A percentile compares a stretch with the other conserved stretches of the same genome.
Conservation (phyloP, 1,284 basidiomycete species). For the Malassezia caprae region DNA sequence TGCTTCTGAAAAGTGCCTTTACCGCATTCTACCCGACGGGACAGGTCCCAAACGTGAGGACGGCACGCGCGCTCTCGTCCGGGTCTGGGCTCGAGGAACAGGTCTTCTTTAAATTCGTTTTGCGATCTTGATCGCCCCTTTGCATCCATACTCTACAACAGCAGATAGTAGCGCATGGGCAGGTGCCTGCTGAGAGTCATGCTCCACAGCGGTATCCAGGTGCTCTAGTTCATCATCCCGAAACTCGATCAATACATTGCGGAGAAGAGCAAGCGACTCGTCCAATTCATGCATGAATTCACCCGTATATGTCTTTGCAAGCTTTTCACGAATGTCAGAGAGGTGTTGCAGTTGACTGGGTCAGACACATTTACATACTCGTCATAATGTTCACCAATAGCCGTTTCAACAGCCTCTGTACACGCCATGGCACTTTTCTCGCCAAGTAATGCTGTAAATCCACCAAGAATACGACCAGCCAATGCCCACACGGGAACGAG, state of each 20-base stretch:
- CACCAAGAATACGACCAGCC: conserved; percentile 74
- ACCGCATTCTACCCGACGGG: conserved; percentile 11
- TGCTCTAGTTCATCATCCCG: conserved; percentile 91
- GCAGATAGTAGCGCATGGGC: conserved; percentile 81
- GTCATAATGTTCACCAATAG: conserved; percentile 95
- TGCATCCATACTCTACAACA: conserved; percentile 73
- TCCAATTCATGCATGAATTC: neutral
- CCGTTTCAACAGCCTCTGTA: conserved; percentile 92
- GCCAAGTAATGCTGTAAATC: conserved; percentile 73
- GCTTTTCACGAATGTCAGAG: conserved; percentile 18
- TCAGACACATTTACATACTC: conserved; percentile 55
- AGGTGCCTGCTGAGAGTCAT: conserved; percentile 80
- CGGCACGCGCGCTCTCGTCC: conserved; percentile 8
- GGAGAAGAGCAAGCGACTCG: conserved; percentile 55
- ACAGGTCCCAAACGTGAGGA: conserved; percentile 10
- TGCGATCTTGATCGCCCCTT: conserved; percentile 77
- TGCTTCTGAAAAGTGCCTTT: conserved; percentile 4
- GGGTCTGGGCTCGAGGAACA: conserved; percentile 13
- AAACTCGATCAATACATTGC: conserved; percentile 69
- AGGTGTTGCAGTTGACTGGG: conserved; percentile 34
- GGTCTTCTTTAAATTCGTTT: conserved; percentile 57
- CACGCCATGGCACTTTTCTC: conserved; percentile 94
- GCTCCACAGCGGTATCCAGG: conserved; percentile 78
- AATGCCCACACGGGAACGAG: conserved; percentile 73
- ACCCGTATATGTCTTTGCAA: neutral